phyloP scores from a whole-genome alignment of 169 alveolate genomes.

The Cryptosporidium parvum region DNA sequence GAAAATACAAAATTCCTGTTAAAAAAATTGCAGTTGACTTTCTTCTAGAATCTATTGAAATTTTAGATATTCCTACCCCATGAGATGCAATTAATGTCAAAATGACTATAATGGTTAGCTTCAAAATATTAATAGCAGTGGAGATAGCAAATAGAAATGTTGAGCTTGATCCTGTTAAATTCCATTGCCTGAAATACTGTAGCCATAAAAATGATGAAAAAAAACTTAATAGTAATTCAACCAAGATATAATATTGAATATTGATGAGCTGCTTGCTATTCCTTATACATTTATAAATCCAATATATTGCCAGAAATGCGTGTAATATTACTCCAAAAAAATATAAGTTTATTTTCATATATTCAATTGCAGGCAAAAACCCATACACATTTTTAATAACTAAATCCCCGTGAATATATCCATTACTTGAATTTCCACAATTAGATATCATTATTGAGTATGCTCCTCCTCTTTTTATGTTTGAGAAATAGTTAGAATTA shows the following conservation, averaged over 20 bases:
- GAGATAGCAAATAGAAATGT: not conserved
- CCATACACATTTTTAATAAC: slow-evolving; percentile 40
- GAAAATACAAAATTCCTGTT: slow-evolving; percentile 22
- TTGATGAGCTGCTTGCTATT: slow-evolving; percentile 14
- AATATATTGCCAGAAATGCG: not conserved
- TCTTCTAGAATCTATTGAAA: slow-evolving; percentile 7
- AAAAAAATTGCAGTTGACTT: not conserved
- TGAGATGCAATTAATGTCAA: slow-evolving; percentile 52
- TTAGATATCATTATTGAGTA: slow-evolving; percentile 30
- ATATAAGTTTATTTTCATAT: slow-evolving; percentile 32
- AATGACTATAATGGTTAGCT: slow-evolving; percentile 14
- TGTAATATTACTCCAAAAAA: slow-evolving; percentile 3
- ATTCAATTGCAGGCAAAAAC: slow-evolving; percentile 52
- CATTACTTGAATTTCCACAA: slow-evolving; percentile 41
- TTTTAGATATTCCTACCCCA: slow-evolving; percentile 30
- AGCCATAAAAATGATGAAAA: slow-evolving; percentile 19
- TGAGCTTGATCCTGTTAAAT: slow-evolving; percentile 16
- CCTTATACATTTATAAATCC: slow-evolving; percentile 57
- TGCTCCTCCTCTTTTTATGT: slow-evolving; percentile 25
- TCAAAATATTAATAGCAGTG: not conserved
- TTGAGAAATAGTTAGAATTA: not conserved
- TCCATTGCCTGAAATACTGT: slow-evolving; percentile 17
- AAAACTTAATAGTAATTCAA: slow-evolving; percentile 3
- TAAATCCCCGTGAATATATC: slow-evolving; percentile 3
- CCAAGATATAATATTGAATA: slow-evolving; percentile 14